A percentile compares a stretch with the other conserved stretches of the same genome.
phyloP scores from a whole-genome alignment of 805 yeast genomes.

The Geotrichum ghanense region DNA sequence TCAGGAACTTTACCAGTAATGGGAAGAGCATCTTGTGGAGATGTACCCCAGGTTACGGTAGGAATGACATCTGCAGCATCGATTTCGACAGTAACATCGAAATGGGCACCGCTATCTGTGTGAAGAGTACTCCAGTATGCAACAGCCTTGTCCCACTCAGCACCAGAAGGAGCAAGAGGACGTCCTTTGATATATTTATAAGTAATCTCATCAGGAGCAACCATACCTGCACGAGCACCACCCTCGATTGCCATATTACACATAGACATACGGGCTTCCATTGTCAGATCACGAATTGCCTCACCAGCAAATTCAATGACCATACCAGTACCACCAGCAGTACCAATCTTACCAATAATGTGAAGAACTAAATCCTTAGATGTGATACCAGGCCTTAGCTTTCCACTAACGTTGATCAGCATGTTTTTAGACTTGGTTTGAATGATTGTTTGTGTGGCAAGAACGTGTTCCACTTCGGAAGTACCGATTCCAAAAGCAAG shows the following conservation, averaged over 20 bases:
- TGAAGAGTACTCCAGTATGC: conserved; percentile 81
- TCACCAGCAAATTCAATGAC: conserved; percentile 96
- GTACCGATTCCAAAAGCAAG: conserved; percentile 98
- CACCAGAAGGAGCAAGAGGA: conserved; percentile 90
- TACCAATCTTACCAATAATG: conserved; percentile 92
- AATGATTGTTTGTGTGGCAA: conserved; percentile 89
- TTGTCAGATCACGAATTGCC: conserved; percentile 78
- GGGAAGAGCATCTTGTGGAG: conserved; percentile 97
- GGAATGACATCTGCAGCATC: conserved; percentile 81
- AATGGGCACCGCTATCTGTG: conserved; percentile 82
- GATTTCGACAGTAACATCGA: conserved; percentile 74
- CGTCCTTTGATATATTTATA: conserved; percentile 84
- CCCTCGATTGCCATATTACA: conserved; percentile 99
- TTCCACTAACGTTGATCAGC: conserved; percentile 81
- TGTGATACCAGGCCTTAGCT: conserved; percentile 77
- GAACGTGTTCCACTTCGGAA: conserved; percentile 96
- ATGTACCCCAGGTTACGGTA: conserved; percentile 98
- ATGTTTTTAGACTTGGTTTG: conserved; percentile 94
- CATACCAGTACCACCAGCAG: conserved; percentile 98
- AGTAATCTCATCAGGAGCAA: conserved; percentile 86
- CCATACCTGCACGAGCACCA: conserved; percentile 99
- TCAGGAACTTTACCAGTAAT: conserved; percentile 86
- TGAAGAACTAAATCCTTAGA: conserved; percentile 92
- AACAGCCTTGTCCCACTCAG: conserved; percentile 90
- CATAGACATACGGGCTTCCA: conserved; percentile 99